Base-by-base conservation (phyloP, 2,329 filamentous ascomycete species). In the Domatiomyces globalis region DNA sequence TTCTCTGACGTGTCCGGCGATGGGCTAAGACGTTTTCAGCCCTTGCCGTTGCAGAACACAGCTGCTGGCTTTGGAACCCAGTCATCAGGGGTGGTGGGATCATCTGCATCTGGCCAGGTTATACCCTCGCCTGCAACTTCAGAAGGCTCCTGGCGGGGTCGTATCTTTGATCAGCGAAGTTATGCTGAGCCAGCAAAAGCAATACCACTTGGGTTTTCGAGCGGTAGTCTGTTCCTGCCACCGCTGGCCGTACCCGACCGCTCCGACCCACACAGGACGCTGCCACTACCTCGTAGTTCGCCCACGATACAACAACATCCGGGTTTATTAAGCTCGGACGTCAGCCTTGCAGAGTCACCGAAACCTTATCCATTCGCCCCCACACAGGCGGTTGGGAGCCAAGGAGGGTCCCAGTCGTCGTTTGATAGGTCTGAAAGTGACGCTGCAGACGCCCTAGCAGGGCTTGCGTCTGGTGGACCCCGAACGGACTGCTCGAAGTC, bases 341-440 rank as follows among this genome's bases (percentile, higher is more conserved):
- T 12, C 6, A 25, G 17, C 18, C 17, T 10, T 45, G 12, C 19
- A 9, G 45, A 9, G 19, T 25, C 45, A 27, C 17, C 19, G 25
- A 27, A 29, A 27, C 20, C 17, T 36, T 36, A 47, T 29, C 18
- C 18, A 9, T 47, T 10, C 10, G 25, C 7, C 45, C 45, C 25
- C 45, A 29, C 33, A 15, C 33, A 39, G 33, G 15, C 10, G 9
- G 10, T 39, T 39, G 33, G 12, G 49, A 33, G 12, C 49, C 19
- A 45, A 53, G 54, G 12, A 54, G 54, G 10, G 29, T 19, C 19
- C 49, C 51, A 43, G 25, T 17, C 52, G 6, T 47, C 36, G 3
- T 22, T 58, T 10, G 54, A 56, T 15, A 48, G 51, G 10, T 57
- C 56, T 20, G 58, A 59, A 46, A 60, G 51, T 49, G 58, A 61